Conservation (phyloP, 2,329 filamentous ascomycete species). For the Nigrograna mackinnonii region DNA sequence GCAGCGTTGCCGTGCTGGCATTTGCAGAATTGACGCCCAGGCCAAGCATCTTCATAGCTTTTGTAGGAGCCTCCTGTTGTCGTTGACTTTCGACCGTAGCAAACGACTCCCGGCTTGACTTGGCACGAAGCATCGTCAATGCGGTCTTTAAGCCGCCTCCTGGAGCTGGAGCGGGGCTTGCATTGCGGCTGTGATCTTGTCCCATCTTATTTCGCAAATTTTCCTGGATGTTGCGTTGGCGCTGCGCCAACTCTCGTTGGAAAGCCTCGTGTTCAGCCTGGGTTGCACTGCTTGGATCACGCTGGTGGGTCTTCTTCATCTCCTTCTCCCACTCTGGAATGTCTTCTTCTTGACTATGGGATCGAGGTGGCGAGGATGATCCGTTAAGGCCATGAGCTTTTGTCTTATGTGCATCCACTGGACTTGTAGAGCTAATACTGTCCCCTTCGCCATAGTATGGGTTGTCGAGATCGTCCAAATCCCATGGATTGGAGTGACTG, state of each 20-base stretch:
- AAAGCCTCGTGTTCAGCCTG: conserved; percentile 70
- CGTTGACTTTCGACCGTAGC: conserved; percentile 45
- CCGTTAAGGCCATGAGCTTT: conserved; percentile 9
- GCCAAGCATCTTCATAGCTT: conserved; percentile 65
- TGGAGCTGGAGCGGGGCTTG: conserved; percentile 34
- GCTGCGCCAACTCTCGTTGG: conserved; percentile 70
- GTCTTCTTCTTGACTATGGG: conserved; percentile 3
- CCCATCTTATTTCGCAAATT: conserved; percentile 68
- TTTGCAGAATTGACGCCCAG: conserved; percentile 49
- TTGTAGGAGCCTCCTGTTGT: conserved; percentile 50
- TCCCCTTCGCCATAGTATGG: conserved; percentile 39
- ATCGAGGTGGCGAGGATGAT: conserved; percentile 6
- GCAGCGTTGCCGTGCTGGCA: conserved; percentile 39
- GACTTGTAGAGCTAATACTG: conserved; percentile 39
- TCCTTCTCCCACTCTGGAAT: conserved; percentile 53
- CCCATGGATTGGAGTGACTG: conserved; percentile 59
- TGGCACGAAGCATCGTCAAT: conserved; percentile 66
- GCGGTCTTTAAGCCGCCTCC: conserved; percentile 55
- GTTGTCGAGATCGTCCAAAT: conserved; percentile 55
- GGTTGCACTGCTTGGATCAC: conserved; percentile 54
- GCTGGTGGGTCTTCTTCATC: conserved; percentile 49
- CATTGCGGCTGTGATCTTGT: conserved; percentile 57
- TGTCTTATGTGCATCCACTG: conserved; percentile 29
- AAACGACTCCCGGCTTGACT: conserved; percentile 70
- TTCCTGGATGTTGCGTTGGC: conserved; percentile 72